Evolutionary conservation across 1,284 basidiomycete species (phyloP), one percentile per base, ranked within the genome.

Genomic region (Pseudomicrostroma phylloplanum): DNA sequence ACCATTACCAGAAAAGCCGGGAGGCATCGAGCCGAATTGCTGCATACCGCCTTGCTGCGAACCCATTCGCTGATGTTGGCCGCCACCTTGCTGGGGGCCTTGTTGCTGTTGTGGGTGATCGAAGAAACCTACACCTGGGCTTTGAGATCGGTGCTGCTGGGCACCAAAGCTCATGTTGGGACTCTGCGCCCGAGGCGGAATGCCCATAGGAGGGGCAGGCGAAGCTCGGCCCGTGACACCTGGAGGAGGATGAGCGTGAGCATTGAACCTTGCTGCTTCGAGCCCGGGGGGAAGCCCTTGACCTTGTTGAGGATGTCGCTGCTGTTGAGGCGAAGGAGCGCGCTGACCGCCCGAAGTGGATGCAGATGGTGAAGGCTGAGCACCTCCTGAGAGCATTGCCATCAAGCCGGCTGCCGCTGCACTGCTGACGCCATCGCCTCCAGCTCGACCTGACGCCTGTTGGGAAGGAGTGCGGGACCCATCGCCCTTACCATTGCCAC

Each of bases 151-250:
- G 12, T n/a, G 46, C n/a, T n/a, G 30, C 30, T 36, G 30, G 6
- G 15, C 43, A 13, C 43, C 43, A 48, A 48, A 48, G 43, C 36
- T 58, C 59, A 42, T 61, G 64, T 43, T 63, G 59, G 56, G 43
- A 48, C 43, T 42, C 60, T 55, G 39, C 58, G 64, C n/a, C 42
- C 17, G 26, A 39, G 30, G 13, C 61, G 65, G 39, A 61, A 57
- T 46, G 63, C 61, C 9, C 43, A 53, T 12, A 55, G 62, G 55
- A 55, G 21, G 39, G 59, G 60, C n/a, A 64, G 64, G n/a, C 64
- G 58, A 7, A 61, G 64, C 56, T 63, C 62, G 0, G 9, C 30
- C 30, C 9, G 30, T 36, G 30, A 36, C 30, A 36, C 30, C 30
- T 58, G 66, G 26, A 59, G 60, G 43, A 6, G 15, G 43, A 21